These are phyloP conservation scores for Bromus sterilis DNA, from an alignment of 176 grass and related monocot species.

Conservation along the genomic window DNA sequence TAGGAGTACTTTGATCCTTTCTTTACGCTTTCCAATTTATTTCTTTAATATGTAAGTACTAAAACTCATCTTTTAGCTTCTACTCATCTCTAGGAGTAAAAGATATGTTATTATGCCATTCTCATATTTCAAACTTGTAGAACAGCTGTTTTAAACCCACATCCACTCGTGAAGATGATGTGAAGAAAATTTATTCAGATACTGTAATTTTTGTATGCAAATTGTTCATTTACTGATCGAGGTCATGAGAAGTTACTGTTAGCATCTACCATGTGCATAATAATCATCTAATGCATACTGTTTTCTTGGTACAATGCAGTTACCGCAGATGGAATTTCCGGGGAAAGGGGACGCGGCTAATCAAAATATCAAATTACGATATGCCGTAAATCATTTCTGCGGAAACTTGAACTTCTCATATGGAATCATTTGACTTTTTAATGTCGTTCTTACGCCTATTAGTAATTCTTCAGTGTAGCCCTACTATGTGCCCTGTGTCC, in stretches of 20 bases:
- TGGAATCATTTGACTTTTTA: not conserved
- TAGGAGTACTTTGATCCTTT: not conserved
- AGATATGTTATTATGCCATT: not conserved
- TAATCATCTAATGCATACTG: not conserved
- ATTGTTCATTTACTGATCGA: not conserved
- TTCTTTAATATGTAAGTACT: not conserved
- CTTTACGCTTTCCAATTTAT: not conserved
- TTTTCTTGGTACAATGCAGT: conserved; percentile 12
- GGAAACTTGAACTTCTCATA: conserved; percentile 6
- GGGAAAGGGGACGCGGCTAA: not conserved
- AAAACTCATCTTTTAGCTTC: not conserved
- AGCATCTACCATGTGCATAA: not conserved
- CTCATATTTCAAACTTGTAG: not conserved
- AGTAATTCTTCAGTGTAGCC: not conserved
- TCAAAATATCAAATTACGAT: not conserved
- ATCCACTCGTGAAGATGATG: not conserved
- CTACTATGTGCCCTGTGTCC: not conserved
- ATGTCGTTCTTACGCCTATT: not conserved
- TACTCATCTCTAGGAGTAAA: no score
- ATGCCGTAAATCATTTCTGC: not conserved
- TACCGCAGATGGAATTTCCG: not conserved
- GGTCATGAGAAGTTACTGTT: not conserved
- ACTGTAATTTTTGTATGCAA: not conserved
- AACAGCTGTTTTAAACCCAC: not conserved
- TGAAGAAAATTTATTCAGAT: not conserved